These are phyloP conservation scores for Leptographium lundbergii DNA, from an alignment of 2,329 filamentous ascomycete species.

Conservation along the genomic window DNA sequence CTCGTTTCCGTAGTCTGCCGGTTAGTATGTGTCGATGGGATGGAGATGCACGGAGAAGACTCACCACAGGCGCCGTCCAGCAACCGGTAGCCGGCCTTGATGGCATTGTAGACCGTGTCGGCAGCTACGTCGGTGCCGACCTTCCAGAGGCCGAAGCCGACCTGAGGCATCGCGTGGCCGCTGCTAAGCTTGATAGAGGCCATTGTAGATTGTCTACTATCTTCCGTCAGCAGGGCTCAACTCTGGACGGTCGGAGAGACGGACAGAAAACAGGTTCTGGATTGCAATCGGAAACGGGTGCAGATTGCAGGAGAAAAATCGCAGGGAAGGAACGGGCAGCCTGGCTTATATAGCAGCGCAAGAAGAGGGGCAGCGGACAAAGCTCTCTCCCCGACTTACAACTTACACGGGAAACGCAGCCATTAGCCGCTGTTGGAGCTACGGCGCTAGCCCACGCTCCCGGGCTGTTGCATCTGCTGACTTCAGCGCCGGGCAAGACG, in stretches of 20 bases:
- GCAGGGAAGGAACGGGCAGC: neutral
- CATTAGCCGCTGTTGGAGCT: neutral
- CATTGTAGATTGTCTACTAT: conserved; percentile 14
- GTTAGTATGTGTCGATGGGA: too few species aligned
- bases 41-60: conserved; percentile 19
- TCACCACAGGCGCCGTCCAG: conserved; percentile 48
- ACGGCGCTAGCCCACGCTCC: neutral
- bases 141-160: conserved; percentile 76
- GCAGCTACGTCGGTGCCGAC: conserved; percentile 60
- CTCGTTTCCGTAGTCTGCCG: conserved; percentile 79
- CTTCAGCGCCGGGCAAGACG: neutral
- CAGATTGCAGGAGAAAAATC: neutral
- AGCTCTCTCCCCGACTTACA: neutral
- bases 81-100: conserved; percentile 49
- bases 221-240: neutral
- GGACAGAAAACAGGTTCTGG: too few species aligned
- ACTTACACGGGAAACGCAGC: neutral
- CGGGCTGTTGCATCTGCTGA: neutral
- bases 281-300: too few species aligned
- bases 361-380: neutral
- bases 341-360: neutral
- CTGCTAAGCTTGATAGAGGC: conserved; percentile 49
- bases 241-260: too few species aligned
- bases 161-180: conserved; percentile 59
- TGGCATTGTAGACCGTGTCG: conserved; percentile 66